These are phyloP conservation scores for Zoysia pacifica DNA, from an alignment of 176 grass and related monocot genomes.

Conservation along the genomic window DNA sequence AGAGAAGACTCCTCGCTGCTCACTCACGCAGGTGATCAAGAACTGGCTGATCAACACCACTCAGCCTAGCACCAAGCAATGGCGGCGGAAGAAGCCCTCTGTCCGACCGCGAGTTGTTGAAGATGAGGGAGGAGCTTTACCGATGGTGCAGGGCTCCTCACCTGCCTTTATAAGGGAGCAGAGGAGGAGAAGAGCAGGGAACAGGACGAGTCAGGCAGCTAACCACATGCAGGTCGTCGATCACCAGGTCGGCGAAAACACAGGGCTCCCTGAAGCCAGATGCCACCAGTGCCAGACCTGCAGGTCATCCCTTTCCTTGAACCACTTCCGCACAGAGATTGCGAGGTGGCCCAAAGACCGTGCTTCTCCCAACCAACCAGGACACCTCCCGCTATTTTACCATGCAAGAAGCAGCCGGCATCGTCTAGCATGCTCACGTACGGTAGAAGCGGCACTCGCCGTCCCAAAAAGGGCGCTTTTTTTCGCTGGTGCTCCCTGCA, in stretches of 20 bases:
- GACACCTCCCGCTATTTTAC: not conserved
- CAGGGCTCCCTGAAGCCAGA: conserved; percentile 11
- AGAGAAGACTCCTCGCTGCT: no score
- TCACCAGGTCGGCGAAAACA: conserved; percentile 39
- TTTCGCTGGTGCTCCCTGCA: conserved; percentile 26
- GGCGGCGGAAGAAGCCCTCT: not conserved
- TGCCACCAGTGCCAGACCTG: conserved; percentile 10
- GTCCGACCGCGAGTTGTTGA: no score
- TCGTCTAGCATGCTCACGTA: not conserved
- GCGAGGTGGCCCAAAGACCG: conserved; percentile 38
- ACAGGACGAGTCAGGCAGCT: conserved; percentile 13
- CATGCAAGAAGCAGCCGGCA: conserved; percentile 29
- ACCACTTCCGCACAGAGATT: conserved; percentile 41
- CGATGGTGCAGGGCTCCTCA: conserved; percentile 30
- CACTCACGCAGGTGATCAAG: not conserved
- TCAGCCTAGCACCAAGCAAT: conserved; percentile 15
- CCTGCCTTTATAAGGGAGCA: conserved; percentile 60
- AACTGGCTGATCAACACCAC: not conserved
- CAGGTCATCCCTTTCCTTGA: not conserved
- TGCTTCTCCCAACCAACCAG: conserved; percentile 36
- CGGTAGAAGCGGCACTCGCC: conserved; percentile 22
- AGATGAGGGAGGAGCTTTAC: not conserved
- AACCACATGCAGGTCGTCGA: conserved; percentile 29
- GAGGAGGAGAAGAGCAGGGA: not conserved
- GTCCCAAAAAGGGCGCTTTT: conserved; percentile 27